Base-by-base conservation (phyloP, 176 grass and related monocot species). In the Lolium rigidum region DNA sequence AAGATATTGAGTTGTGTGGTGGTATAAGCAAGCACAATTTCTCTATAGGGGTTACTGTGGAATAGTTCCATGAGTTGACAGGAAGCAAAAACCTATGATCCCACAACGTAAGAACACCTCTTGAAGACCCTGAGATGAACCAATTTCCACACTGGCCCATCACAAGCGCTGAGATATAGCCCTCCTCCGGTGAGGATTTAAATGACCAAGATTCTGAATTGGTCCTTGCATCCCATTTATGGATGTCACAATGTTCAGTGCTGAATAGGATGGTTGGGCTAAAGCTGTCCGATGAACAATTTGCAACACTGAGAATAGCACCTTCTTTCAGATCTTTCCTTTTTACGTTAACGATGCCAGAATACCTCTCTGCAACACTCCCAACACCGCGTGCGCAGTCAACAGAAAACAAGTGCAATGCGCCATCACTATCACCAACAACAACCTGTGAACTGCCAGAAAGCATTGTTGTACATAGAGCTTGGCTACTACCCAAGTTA, bases 41-140 rank as follows among this genome's bases (percentile, higher is more conserved):
- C 65, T 98, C 97, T 80, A 98, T 92, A 28, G 97, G 94, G 84
- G 88, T 88, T 66, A 89, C 86, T 65, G 87, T 81, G 18, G 92
- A 95, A 83, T 94, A 98, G 9, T 94, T 85, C 97, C 97, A 98
- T n/a, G 92, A 92, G 76, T 95, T 95, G 55, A 95, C 97, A 82
- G 97, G 97, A 73, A 98, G 85, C 76, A 98, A 80, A 83, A 98
- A 98, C 88, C 97, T 98, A 61, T 95, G 74, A 78, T 98, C 97
- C 97, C 97, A 98, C 81, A 98, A 77, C 26, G 94, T 95, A 89
- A 98, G 90, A 73, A 92, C 79, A 9, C 97, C 97, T 79, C 97
- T 95, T 49, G 97, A 95, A 88, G 97, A 98, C 65, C 97, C 97
- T 21, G 97, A 94, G 21, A 98, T 89, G 82, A 98, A 98, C 97